phyloP scores from a whole-genome alignment of 768 basidiomycete genomes.

The Paxillus ammoniavirescens region DNA sequence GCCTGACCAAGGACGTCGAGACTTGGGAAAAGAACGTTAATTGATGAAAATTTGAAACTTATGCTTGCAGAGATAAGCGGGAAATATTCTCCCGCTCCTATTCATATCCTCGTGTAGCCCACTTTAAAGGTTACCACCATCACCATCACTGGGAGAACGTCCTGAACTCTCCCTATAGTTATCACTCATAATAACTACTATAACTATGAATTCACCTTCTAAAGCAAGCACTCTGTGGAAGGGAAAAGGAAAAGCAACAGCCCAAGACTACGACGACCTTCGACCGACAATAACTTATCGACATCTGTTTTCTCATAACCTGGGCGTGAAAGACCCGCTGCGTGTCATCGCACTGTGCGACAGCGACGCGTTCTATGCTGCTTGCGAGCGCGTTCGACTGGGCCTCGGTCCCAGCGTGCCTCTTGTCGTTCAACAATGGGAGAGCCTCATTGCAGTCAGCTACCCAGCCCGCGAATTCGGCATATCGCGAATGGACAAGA shows the following conservation, averaged over 20 bases:
- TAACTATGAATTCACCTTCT: conserved; percentile 22
- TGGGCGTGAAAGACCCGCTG: conserved; percentile 72
- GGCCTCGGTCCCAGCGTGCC: conserved; percentile 61
- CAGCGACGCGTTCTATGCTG: conserved; percentile 80
- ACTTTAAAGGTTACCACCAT: neutral
- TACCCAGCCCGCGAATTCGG: conserved; percentile 93
- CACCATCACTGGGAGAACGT: no score
- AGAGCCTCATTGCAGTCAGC: conserved; percentile 88
- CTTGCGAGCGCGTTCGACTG: conserved; percentile 84
- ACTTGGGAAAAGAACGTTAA: neutral
- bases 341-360: conserved; percentile 90
- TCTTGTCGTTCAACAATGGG: conserved; percentile 87
- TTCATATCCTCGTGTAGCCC: neutral
- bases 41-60: neutral
- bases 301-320: conserved; percentile 65
- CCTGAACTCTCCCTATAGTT: no score
- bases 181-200: no score
- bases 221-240: conserved; percentile 39
- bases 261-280: conserved; percentile 57
- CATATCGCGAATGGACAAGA: conserved; percentile 87
- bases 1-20: neutral
- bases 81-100: neutral
- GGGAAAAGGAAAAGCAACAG: conserved; percentile 51
- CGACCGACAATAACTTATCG: conserved; percentile 74
- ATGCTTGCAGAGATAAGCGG: neutral